A percentile compares a stretch with the other conserved stretches of the same genome.
These are phyloP conservation scores for Durotheca rogersii DNA, from an alignment of 495 filamentous ascomycete species.

Conservation along the genomic window DNA sequence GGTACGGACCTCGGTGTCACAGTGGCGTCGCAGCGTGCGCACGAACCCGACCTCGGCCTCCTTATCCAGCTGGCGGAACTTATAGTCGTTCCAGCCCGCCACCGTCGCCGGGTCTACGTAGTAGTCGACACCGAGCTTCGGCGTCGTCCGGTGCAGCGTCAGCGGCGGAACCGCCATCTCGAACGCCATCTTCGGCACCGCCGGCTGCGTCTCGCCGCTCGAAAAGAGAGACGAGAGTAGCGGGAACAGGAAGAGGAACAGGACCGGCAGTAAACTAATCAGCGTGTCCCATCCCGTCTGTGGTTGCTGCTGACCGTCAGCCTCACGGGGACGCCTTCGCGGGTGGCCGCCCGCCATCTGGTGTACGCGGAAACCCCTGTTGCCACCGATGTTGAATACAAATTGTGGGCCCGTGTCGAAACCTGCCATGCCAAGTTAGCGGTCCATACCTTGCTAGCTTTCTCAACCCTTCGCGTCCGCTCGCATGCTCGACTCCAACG, in stretches of 20 bases:
- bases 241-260: constrained; percentile 86
- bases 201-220: constrained; percentile 52
- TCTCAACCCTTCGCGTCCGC: constrained; percentile 1
- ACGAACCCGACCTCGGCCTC: constrained; percentile 74
- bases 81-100: constrained; percentile 60
- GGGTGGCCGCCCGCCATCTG: constrained; percentile 75
- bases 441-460: neutral
- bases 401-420: constrained; percentile 79
- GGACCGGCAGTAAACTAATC: constrained; percentile 72
- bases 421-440: constrained; percentile 27
- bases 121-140: constrained; percentile 71
- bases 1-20: constrained; percentile 66
- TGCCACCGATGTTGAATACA: constrained; percentile 87
- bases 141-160: constrained; percentile 70
- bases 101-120: constrained; percentile 80
- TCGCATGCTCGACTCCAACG: neutral
- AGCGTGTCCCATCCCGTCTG: constrained; percentile 59
- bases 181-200: constrained; percentile 69
- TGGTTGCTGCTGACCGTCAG: constrained; percentile 48
- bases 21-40: constrained; percentile 61
- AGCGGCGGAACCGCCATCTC: constrained; percentile 65
- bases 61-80: constrained; percentile 72
- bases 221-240: constrained; percentile 79
- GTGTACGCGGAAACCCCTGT: constrained; percentile 79
- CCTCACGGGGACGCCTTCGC: constrained; percentile 67